phyloP scores from a whole-genome alignment of 371 early-diverging fungal genomes.

The Mucor piriformis region DNA sequence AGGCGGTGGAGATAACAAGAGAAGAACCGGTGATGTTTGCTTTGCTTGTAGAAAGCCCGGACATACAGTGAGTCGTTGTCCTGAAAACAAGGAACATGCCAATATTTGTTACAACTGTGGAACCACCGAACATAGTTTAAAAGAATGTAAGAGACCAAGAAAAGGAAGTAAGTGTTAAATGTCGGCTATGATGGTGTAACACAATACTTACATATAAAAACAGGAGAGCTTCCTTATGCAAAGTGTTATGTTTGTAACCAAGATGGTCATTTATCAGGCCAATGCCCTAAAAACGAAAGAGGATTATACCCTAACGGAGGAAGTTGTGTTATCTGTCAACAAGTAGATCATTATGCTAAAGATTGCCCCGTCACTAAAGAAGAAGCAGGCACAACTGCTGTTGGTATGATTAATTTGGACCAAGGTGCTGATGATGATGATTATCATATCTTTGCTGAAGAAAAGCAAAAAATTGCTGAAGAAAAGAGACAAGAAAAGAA shows the following conservation, averaged over 20 bases:
- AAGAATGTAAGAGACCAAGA: slow-evolving; percentile 69
- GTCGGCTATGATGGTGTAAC: neutral
- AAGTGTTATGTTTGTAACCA: slow-evolving; percentile 87
- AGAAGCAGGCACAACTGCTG: slow-evolving; percentile 60
- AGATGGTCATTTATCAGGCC: slow-evolving; percentile 81
- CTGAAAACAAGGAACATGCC: slow-evolving; percentile 52
- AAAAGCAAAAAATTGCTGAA: slow-evolving; percentile 51
- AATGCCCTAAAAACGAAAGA: slow-evolving; percentile 84
- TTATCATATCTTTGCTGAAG: slow-evolving; percentile 66
- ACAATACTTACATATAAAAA: neutral
- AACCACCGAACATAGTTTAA: slow-evolving; percentile 78
- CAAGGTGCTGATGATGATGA: slow-evolving; percentile 89
- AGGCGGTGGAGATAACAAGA: slow-evolving; percentile 7
- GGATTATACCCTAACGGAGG: slow-evolving; percentile 95
- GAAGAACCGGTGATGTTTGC: slow-evolving; percentile 59
- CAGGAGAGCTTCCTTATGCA: slow-evolving; percentile 67
- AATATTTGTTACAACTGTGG: slow-evolving; percentile 89
- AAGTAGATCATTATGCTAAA: slow-evolving; percentile 81
- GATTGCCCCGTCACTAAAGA: slow-evolving; percentile 79
- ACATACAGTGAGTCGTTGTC: slow-evolving; percentile 83
- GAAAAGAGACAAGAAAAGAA: slow-evolving; percentile 46
- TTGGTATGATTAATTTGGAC: slow-evolving; percentile 71
- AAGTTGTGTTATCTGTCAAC: slow-evolving; percentile 84
- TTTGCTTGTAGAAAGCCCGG: slow-evolving; percentile 85
- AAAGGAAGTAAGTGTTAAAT: slow-evolving; percentile 61